These are phyloP conservation scores for Nannizziopsis arthrosporioides DNA, from an alignment of 2,329 filamentous ascomycete species.

Conservation along the genomic window DNA sequence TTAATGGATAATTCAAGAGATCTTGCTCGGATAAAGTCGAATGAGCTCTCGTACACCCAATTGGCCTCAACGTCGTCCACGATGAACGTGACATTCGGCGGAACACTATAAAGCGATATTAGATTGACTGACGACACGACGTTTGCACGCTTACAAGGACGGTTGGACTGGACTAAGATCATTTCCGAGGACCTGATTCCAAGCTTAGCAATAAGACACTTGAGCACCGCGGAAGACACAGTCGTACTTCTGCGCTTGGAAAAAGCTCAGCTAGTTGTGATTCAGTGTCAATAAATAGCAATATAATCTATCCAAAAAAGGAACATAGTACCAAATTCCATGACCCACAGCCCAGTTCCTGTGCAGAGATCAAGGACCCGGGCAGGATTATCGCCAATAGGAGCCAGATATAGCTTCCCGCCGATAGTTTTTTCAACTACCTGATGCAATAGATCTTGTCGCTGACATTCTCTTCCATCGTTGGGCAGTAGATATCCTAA, in stretches of 20 bases:
- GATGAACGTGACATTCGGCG: constrained; percentile 46
- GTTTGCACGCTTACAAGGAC: constrained; percentile 19
- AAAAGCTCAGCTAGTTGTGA: constrained; percentile 19
- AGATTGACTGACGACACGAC: constrained; percentile 9
- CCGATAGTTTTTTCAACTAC: constrained; percentile 13
- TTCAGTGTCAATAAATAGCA: constrained; percentile 5
- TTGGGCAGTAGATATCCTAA: constrained; percentile 15
- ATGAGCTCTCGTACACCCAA: constrained; percentile 45
- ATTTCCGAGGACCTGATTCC: constrained; percentile 19
- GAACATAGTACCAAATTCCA: constrained; percentile 17
- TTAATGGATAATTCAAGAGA: constrained; percentile 46
- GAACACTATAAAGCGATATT: constrained; percentile 27
- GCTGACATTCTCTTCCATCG: constrained; percentile 16
- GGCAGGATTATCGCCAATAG: constrained; percentile 13
- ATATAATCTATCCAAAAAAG: no score
- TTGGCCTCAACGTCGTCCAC: constrained; percentile 48
- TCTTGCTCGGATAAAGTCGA: constrained; percentile 52
- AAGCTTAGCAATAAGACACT: not conserved
- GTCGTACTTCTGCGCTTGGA: constrained; percentile 18
- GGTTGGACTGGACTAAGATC: constrained; percentile 21
- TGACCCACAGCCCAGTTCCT: constrained; percentile 22
- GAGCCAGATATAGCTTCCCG: constrained; percentile 16
- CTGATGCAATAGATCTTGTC: constrained; percentile 17
- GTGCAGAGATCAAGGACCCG: constrained; percentile 18
- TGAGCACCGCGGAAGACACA: not conserved